Conservation (phyloP, 139 green algal genomes). For the Ulvella scutata region DNA sequence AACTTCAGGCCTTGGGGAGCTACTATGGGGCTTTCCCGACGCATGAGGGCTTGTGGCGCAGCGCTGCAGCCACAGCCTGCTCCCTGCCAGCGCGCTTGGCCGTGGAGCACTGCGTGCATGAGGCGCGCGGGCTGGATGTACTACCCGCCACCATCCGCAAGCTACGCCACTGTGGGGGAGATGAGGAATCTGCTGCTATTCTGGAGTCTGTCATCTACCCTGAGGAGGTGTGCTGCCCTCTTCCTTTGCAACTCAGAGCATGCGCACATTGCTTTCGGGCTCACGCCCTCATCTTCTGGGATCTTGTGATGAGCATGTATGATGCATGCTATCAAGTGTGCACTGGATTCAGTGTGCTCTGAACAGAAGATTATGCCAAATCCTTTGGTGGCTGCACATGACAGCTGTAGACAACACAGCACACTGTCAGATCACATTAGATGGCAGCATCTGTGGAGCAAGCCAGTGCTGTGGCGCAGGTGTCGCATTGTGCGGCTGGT, state of each 20-base stretch:
- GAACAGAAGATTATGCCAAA: too few relatives aligned
- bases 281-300: not conserved
- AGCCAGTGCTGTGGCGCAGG: constrained; percentile 46
- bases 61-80: constrained; percentile 41
- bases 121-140: constrained; percentile 73
- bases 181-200: constrained; percentile 40
- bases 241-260: not conserved
- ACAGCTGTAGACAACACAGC: not conserved
- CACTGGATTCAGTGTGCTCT: not conserved
- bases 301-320: not conserved
- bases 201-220: constrained; percentile 62
- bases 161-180: constrained; percentile 44
- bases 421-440: not conserved
- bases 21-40: constrained; percentile 62
- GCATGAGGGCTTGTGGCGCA: constrained; percentile 85
- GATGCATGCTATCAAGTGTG: not conserved
- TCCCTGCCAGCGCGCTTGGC: constrained; percentile 61
- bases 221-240: constrained; percentile 7
- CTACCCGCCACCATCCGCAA: constrained; percentile 70
- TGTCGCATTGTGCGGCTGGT: constrained; percentile 76
- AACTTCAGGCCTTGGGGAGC: constrained; percentile 41
- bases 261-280: not conserved
- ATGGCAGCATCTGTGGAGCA: not conserved
- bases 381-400: too few relatives aligned
- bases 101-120: constrained; percentile 85